Base-by-base conservation (phyloP, 495 filamentous ascomycete species). In the Niebla homalea region DNA sequence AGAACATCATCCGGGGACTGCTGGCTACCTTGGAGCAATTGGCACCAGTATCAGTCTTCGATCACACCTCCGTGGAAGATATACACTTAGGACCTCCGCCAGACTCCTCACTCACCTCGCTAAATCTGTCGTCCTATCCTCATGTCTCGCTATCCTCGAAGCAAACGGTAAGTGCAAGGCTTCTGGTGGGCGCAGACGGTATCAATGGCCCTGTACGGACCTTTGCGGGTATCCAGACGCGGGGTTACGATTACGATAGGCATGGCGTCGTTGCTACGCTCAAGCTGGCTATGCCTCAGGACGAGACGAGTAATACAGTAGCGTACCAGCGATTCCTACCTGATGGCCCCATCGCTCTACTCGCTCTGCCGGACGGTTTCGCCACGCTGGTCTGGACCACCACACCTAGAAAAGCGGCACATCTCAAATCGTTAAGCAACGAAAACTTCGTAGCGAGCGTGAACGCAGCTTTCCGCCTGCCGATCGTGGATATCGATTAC, bases 291-390 rank as follows among this genome's bases (percentile, higher is more conserved):
- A 12, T 40, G 7, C 26, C 16, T 49, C 62, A 70, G 6, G 26
- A 26, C 12, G 50, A 32, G n/a, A 18, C 26, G 19, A 32, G 38
- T 21, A 22, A 37, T 8, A 40, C 36, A 49, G 84, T 83, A 55
- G 92, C 92, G 23, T 99, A 94, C 64, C 92, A 99, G 69, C 78
- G 92, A 32, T 99, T 99, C 66, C 74, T 99, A 18, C 92, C 92
- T 2, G 83, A 85, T 0, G 92, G 92, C 0, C 90, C 92, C 0
- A 78, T 97, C 41, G 92, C 92, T 5, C 77, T 97, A 57, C 76
- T 99, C 2, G 90, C 92, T 8, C 70, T 97, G 1, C 92, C 92
- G 3, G 83, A 83, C 15, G 83, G 85, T 55, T 76, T 77, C 55
- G 79, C 87, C 4, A 85, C 87, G 0, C 71, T 99, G 0, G 92